Percentiles rank a stretch among this genome's conserved stretches.
Conservation (phyloP, 2,329 filamentous ascomycete species). For the Pyrenophora teres region DNA sequence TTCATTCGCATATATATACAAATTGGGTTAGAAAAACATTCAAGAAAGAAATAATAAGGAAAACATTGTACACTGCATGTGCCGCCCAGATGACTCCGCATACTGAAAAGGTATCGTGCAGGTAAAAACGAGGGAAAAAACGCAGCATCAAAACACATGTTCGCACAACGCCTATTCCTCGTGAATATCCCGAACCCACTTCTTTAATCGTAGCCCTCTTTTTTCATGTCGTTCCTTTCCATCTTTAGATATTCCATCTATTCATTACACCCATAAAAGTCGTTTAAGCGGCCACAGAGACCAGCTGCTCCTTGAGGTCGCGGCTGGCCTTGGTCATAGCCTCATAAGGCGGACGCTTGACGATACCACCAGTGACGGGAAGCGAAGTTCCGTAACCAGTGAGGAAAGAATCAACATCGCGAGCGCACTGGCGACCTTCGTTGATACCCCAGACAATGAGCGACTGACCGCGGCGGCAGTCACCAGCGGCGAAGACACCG, state of each 20-base stretch:
- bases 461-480: slow-evolving; percentile 92
- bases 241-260: no score
- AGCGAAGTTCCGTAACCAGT: slow-evolving; percentile 75
- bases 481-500: slow-evolving; percentile 91
- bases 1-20: slow-evolving; percentile 26
- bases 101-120: slow-evolving; percentile 46
- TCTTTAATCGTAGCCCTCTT: slow-evolving; percentile 6
- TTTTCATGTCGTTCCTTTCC: not conserved
- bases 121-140: slow-evolving; percentile 33
- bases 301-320: slow-evolving; percentile 46
- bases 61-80: slow-evolving; percentile 37
- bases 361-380: slow-evolving; percentile 89
- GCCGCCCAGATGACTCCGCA: slow-evolving; percentile 39
- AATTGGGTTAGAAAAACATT: slow-evolving; percentile 22
- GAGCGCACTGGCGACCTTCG: slow-evolving; percentile 89
- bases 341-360: slow-evolving; percentile 80
- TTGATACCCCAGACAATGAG: slow-evolving; percentile 99
- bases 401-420: slow-evolving; percentile 88
- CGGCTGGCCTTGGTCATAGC: slow-evolving; percentile 57
- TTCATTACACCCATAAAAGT: slow-evolving; percentile 8
- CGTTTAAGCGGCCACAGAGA: slow-evolving; percentile 43
- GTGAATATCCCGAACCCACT: slow-evolving; percentile 9
- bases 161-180: slow-evolving; percentile 16
- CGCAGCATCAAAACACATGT: slow-evolving; percentile 13
- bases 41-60: slow-evolving; percentile 3